Conservation (phyloP, 768 basidiomycete species). For the Agaricus blazei region DNA sequence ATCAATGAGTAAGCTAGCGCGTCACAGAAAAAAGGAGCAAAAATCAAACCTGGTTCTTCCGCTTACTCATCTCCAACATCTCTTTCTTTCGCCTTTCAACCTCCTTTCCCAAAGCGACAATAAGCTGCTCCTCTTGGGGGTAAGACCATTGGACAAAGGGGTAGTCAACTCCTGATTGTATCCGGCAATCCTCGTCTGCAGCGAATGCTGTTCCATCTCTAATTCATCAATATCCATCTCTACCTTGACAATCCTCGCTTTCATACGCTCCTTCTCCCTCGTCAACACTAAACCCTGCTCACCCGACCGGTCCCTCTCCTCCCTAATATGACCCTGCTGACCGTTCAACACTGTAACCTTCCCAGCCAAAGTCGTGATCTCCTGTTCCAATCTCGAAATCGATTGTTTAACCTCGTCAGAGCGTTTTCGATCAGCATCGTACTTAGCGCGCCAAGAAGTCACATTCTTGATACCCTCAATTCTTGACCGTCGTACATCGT, state of each 20-base stretch:
- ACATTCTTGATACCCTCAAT: constrained; percentile 83
- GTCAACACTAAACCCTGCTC: constrained; percentile 56
- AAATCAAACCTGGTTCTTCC: constrained; percentile 61
- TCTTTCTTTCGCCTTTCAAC: constrained; percentile 70
- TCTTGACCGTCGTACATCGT: constrained; percentile 85
- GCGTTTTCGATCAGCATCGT: constrained; percentile 56
- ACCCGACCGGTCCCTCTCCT: constrained; percentile 60
- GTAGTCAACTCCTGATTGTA: constrained; percentile 66
- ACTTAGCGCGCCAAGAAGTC: constrained; percentile 68
- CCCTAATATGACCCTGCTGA: constrained; percentile 66
- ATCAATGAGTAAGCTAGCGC: not conserved
- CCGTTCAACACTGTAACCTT: constrained; percentile 64
- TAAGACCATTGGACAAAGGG: constrained; percentile 72
- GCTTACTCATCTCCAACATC: constrained; percentile 62
- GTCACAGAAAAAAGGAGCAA: too few relatives aligned
- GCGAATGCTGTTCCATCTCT: constrained; percentile 60
- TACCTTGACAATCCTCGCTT: constrained; percentile 53
- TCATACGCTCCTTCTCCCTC: constrained; percentile 67
- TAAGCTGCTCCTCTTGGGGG: constrained; percentile 62
- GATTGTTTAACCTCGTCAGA: constrained; percentile 71
- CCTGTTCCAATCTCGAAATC: constrained; percentile 74
- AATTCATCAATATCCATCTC: constrained; percentile 69
- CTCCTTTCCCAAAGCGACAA: constrained; percentile 67
- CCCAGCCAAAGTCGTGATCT: constrained; percentile 74
- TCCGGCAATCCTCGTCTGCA: constrained; percentile 59